Evolutionary conservation across 306 rosid species (phyloP).

Genomic region (Malus asiatica): DNA sequence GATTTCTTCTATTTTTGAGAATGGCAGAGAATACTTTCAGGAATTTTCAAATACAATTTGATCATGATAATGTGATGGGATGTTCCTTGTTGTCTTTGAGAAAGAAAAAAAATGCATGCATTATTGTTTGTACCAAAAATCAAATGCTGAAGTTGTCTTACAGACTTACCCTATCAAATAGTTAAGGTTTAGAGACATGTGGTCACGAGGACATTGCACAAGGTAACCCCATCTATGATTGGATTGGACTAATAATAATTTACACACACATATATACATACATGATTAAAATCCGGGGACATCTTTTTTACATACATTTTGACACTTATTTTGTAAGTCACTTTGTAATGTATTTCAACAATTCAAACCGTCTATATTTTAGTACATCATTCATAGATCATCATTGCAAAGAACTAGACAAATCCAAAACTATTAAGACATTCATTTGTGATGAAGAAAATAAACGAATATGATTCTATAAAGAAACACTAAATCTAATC

Average conservation of each 20-base stretch:
- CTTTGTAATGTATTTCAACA: no score
- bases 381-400: no score
- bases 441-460: no score
- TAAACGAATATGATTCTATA: no score
- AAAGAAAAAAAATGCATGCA: neutral
- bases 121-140: conserved; percentile 7
- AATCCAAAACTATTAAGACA: no score
- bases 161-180: neutral
- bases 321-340: no score
- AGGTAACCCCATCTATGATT: conserved; percentile 12
- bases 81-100: neutral
- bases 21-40: neutral
- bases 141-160: conserved; percentile 13
- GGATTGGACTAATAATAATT: neutral
- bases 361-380: no score
- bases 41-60: neutral
- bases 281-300: no score
- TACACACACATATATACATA: neutral
- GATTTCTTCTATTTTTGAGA: neutral
- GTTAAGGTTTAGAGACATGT: neutral
- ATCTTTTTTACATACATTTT: no score
- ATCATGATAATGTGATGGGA: neutral
- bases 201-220: conserved; percentile 16
- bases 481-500: no score
- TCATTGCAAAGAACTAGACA: no score